Evolutionary conservation across 202 grass and related monocot genomes (phyloP), one percentile per base, ranked within the genome.

Genomic region (Musa balbisiana): DNA sequence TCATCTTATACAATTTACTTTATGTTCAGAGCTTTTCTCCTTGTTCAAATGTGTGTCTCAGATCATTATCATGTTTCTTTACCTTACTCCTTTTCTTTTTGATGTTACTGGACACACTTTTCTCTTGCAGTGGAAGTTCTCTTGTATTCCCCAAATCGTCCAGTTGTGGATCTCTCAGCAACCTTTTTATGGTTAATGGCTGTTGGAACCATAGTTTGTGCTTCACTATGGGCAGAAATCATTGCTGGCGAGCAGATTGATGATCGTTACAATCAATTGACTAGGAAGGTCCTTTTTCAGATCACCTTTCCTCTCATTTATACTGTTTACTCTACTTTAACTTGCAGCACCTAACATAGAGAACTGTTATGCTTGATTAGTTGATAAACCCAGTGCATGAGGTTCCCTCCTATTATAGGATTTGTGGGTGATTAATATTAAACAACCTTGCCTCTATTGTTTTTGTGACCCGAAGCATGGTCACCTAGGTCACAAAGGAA

Each of bases 161-260:
- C 87, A 19, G 27, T 71, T 53, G 76, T 87, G 24, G 94, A 98
- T 17, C 82, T 82, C 52, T 88, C 86, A 51, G 89, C 91, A 87
- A 76, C 65, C 55, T 77, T 98, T 85, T 79, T 98, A 10, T 98
- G 90, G 94, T 78, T 91, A 54, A 91, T 98, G 94, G 91, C 94
- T 73, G 88, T 98, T 75, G 87, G 88, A 51, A 76, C 84, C 49
- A 78, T 84, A 50, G 85, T 85, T 29, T 84, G 88, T 73, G 90
- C 94, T 21, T 86, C 90, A n/a, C 76, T 93, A 11, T 93, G 94
- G 94, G 77, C 73, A 50, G 73, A 80, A 75, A 84, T 73, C 58
- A 83, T 93, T 50, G 80, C 84, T 19, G 85, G 88, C 55, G 88
- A 90, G 49, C 79, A 98, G 83, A 89, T 85, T 77, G 75, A 82